A percentile compares a stretch with the other conserved stretches of the same genome.
Conservation (phyloP, 2,329 filamentous ascomycete genomes). For the Fusarium gaditjirri region DNA sequence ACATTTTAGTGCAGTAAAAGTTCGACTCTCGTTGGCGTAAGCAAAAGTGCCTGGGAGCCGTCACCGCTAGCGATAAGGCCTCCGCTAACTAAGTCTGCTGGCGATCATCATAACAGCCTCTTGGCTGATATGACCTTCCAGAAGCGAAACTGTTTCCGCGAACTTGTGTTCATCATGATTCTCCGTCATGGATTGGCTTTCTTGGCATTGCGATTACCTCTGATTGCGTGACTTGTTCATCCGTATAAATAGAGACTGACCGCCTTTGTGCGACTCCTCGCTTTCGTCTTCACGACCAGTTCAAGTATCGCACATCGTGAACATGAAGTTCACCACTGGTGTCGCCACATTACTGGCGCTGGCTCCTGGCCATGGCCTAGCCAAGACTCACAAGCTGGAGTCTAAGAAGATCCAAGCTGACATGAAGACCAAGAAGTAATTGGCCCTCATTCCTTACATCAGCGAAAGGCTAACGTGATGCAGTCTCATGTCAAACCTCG, state of each 20-base stretch:
- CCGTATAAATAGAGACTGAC: not conserved
- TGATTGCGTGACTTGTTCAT: not conserved
- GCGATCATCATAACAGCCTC: not conserved
- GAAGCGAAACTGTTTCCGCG: constrained; percentile 18
- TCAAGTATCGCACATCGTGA: not conserved
- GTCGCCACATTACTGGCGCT: constrained; percentile 21
- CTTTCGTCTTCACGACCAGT: not conserved
- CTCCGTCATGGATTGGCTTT: not conserved
- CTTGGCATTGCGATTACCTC: not conserved
- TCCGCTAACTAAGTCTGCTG: not conserved
- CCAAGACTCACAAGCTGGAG: constrained; percentile 26
- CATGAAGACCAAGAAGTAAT: constrained; percentile 32
- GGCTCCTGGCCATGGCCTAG: constrained; percentile 1
- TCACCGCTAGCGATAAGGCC: constrained; percentile 1
- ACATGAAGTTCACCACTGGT: constrained; percentile 16
- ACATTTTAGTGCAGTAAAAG: not conserved
- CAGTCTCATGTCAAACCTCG: constrained; percentile 28
- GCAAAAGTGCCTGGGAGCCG: not conserved
- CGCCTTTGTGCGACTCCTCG: too few species aligned
- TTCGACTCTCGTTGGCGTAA: not conserved
- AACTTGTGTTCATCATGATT: not conserved
- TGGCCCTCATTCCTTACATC: fast-evolving
- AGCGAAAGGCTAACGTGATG: not conserved
- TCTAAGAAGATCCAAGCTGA: constrained; percentile 27
- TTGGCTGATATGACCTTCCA: constrained; percentile 28